phyloP scores from a whole-genome alignment of 208 protist species.

The Crithidia thermophila region DNA sequence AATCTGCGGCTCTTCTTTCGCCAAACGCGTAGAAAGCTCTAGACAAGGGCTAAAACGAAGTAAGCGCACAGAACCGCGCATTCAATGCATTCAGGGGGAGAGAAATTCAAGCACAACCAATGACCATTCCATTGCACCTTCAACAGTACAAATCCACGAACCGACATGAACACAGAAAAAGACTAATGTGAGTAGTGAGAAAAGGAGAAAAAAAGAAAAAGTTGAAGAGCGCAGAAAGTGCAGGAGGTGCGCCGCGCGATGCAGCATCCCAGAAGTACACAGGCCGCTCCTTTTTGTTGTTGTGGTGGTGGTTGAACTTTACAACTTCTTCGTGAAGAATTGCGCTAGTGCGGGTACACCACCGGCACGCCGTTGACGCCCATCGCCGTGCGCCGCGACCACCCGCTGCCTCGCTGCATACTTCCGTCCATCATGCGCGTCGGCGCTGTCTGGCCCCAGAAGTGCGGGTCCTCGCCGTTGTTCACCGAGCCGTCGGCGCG shows the following conservation, averaged over 20 bases:
- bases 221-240: slow-evolving; percentile 5
- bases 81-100: not conserved
- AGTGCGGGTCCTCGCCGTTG: slow-evolving; percentile 81
- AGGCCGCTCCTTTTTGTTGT: no score
- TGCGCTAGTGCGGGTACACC: slow-evolving; percentile 55
- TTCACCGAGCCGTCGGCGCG: slow-evolving; percentile 86
- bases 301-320: not conserved
- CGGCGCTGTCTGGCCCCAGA: slow-evolving; percentile 62
- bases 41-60: no score
- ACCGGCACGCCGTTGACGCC: slow-evolving; percentile 67
- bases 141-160: not conserved
- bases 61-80: not conserved
- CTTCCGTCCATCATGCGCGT: slow-evolving; percentile 67
- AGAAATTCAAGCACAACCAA: not conserved
- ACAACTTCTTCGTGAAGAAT: no score
- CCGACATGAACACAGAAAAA: no score
- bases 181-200: no score
- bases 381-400: slow-evolving; percentile 81
- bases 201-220: slow-evolving; percentile 23
- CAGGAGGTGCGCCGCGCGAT: no score
- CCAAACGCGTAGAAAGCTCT: no score
- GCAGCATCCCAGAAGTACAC: no score
- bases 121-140: no score
- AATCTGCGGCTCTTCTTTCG: no score
- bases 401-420: slow-evolving; percentile 63